Percentiles rank a stretch among this genome's conserved stretches.
Evolutionary conservation across 2,329 filamentous ascomycete genomes (phyloP).

Genomic region (Proliferodiscus dingleyae): DNA sequence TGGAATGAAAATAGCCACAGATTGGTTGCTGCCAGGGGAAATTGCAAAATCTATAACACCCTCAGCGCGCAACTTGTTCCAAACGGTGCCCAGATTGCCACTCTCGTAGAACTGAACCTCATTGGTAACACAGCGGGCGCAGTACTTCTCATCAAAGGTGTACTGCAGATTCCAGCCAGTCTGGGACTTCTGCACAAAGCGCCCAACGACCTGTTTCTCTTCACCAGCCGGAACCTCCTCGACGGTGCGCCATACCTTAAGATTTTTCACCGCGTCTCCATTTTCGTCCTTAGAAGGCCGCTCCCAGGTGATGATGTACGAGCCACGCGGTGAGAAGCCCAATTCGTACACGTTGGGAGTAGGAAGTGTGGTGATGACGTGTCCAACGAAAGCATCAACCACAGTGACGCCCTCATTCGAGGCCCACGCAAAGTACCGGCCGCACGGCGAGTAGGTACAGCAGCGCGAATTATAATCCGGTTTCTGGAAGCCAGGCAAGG

Average conservation of each 20-base stretch:
- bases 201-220: constrained; percentile 71
- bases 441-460: constrained; percentile 91
- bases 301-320: constrained; percentile 96
- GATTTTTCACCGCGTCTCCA: constrained; percentile 89
- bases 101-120: constrained; percentile 97
- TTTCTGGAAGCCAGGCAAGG: constrained; percentile 76
- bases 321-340: constrained; percentile 87
- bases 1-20: constrained; percentile 90
- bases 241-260: constrained; percentile 90
- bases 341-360: constrained; percentile 88
- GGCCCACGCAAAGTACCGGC: constrained; percentile 94
- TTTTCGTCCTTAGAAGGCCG: constrained; percentile 87
- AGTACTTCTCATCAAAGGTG: constrained; percentile 87
- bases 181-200: constrained; percentile 93
- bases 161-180: constrained; percentile 98
- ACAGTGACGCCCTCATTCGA: constrained; percentile 82
- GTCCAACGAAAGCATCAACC: constrained; percentile 73
- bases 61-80: constrained; percentile 93
- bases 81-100: constrained; percentile 76
- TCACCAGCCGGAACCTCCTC: constrained; percentile 59
- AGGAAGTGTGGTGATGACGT: constrained; percentile 68
- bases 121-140: constrained; percentile 90
- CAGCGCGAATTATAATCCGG: constrained; percentile 93
- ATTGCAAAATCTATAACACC: constrained; percentile 86
- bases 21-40: constrained; percentile 83